A percentile compares a stretch with the other conserved stretches of the same genome.
Conservation (phyloP, 371 early-diverging fungal species). For the Batrachochytrium dendrobatidis region DNA sequence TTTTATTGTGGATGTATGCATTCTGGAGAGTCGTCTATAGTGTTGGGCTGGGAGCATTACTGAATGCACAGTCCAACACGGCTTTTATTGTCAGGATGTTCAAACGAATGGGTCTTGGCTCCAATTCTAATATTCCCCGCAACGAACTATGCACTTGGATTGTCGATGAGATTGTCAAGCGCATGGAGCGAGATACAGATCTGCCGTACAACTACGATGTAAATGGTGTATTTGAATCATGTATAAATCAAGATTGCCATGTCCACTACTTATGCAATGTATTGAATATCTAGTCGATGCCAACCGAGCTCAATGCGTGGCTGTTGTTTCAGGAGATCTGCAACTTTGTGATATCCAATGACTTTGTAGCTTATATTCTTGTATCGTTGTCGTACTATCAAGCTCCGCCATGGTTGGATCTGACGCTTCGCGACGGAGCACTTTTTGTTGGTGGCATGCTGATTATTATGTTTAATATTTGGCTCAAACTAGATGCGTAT, state of each 20-base stretch:
- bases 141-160: constrained; percentile 38
- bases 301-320: constrained; percentile 94
- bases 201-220: constrained; percentile 68
- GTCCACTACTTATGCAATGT: neutral
- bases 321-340: constrained; percentile 87
- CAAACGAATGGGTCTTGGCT: constrained; percentile 55
- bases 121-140: constrained; percentile 19
- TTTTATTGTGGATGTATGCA: constrained; percentile 64
- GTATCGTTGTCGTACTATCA: constrained; percentile 55
- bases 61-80: constrained; percentile 72
- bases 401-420: constrained; percentile 40
- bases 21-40: constrained; percentile 87
- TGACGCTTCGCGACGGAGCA: constrained; percentile 56
- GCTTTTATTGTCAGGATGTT: constrained; percentile 62
- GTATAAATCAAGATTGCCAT: neutral
- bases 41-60: constrained; percentile 72
- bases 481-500: constrained; percentile 95
- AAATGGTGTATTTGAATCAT: constrained; percentile 30
- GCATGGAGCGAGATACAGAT: constrained; percentile 58
- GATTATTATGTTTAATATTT: constrained; percentile 81
- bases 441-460: constrained; percentile 70
- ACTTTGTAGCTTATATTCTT: constrained; percentile 78
- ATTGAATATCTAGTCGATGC: constrained; percentile 47
- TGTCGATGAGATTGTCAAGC: constrained; percentile 65
- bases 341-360: constrained; percentile 88